Evolutionary conservation across 2,329 filamentous ascomycete species (phyloP), one percentile per base, ranked within the genome.

Genomic region (Aspergillus versicolor): DNA sequence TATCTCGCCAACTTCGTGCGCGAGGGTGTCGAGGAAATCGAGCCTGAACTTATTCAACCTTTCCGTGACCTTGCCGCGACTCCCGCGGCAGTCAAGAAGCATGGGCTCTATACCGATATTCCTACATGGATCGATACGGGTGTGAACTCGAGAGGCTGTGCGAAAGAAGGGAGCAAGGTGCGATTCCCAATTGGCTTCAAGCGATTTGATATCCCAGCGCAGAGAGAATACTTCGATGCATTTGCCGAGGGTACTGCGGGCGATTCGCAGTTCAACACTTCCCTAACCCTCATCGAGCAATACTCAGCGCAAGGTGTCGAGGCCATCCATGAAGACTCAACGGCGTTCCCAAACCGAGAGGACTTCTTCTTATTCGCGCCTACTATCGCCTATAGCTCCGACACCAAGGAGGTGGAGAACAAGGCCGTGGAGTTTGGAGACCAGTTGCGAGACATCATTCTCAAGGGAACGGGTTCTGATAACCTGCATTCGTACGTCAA

Each of bases 261-360:
- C 2, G 59, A 54, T 9, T 69, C 73, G 0, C 65, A 52, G 0
- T 64, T 72, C n/a, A 67, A 67, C 24, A 50, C 68, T 56, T 74
- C 74, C 0, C 66, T 80, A 40, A 77, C 82, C 64, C 77, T 84
- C 73, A 77, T 83, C 41, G 82, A 84, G 61, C 77, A 78, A 3
- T 84, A 83, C 66, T 73, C 80, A 0, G 66, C 65, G 9, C 67
- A 76, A 19, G 81, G 75, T 3, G 74, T 83, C 15, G 61, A 73
- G 56, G 69, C 67, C 0, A 54, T 77, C 30, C 58, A 65, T 38
- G 61, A 58, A 15, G 67, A 66, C 13, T 69, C 73, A 2, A 72
- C 75, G 0, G 79, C 79, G 1, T 82, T 75, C 58, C 72, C 78
- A 22, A 75, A 74, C 65, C 75, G 81, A 4, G 60, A 65, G 1